Evolutionary conservation across 2,329 filamentous ascomycete species (phyloP).

Genomic region (Colletotrichum plurivorum): DNA sequence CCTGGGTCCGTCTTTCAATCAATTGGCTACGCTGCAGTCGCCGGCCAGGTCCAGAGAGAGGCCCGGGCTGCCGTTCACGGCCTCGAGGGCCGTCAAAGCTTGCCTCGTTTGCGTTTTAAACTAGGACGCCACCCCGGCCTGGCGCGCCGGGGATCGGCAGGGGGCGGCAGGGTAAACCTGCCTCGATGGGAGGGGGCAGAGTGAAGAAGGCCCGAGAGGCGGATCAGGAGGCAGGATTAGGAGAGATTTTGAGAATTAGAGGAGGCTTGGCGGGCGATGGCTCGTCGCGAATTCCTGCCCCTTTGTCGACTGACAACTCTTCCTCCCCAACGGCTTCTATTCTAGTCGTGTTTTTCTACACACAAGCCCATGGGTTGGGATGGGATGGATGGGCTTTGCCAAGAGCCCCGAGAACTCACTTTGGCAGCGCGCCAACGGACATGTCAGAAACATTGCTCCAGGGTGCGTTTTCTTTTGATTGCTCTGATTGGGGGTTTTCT

Average conservation of each 20-base stretch:
- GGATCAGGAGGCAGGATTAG: conserved; percentile 25
- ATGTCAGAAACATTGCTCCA: too few species aligned
- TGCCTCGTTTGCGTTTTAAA: conserved; percentile 20
- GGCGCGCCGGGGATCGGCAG: conserved; percentile 6
- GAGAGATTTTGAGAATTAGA: conserved; percentile 27
- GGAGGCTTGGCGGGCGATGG: conserved; percentile 20
- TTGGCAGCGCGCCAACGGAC: too few species aligned
- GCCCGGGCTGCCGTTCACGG: too few species aligned
- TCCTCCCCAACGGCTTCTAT: conserved; percentile 5
- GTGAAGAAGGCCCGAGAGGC: background rate
- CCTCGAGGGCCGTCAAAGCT: conserved; percentile 14
- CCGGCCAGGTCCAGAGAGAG: too few species aligned
- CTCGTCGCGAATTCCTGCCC: conserved; percentile 28
- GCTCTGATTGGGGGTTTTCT: too few species aligned
- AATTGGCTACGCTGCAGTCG: background rate
- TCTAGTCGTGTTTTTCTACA: conserved; percentile 9
- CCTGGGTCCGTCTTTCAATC: conserved; percentile 5
- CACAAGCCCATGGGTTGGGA: background rate
- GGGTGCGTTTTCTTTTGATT: too few species aligned
- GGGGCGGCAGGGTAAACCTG: conserved; percentile 33
- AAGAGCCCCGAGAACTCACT: too few species aligned
- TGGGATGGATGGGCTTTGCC: too few species aligned
- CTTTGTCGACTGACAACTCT: background rate
- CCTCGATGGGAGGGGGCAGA: conserved; percentile 7
- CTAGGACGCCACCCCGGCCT: conserved; percentile 1